Evolutionary conservation across 129 eudicot species (phyloP), one percentile per base, ranked within the genome.

Genomic region (Cynara cardunculus): DNA sequence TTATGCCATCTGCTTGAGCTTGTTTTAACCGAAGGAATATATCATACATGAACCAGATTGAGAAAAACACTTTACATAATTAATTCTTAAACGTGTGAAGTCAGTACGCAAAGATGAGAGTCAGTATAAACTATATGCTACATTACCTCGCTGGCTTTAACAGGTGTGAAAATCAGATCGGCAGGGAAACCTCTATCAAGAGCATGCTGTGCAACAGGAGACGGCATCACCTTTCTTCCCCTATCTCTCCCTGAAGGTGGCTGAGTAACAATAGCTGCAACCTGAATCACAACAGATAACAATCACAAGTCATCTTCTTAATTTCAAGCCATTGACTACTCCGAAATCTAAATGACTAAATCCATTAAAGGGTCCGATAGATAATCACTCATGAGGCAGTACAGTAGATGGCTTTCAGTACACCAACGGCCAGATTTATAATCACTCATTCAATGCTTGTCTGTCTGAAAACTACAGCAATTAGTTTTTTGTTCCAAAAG

Each of bases 201-300:
- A 74, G 99, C 97, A 84, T 88, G 96, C 56, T 95, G 97, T 74
- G 97, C 97, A 76, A 95, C 97, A 71, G 94, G 97, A 70, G 99
- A 95, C 16, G 97, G 97, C 91, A 89, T 46, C 85, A 92, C 88
- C 85, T 92, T 95, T 73, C 90, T 87, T 49, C 99, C 99, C 84
- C 97, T 83, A 64, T 95, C 87, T 84, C 97, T 90, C 49, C 87
- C 89, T 14, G 97, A 88, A 62, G 99, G 97, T 14, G 99, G 99
- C 75, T 95, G 99, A 34, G 97, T 95, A 68, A 95, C 99, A 81
- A 95, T 87, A 25, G 90, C 97, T 83, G 97, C 93, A 76, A 95
- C 85, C 97, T 92, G 82, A 37, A 69, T 70, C 69, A 73, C 31
- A 85, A 34, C 66, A 75, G 59, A n/a, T 25, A 28, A 53, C 64